Base-by-base conservation (phyloP, 192 early-diverging fungal species). In the Piromyces sp. region DNA sequence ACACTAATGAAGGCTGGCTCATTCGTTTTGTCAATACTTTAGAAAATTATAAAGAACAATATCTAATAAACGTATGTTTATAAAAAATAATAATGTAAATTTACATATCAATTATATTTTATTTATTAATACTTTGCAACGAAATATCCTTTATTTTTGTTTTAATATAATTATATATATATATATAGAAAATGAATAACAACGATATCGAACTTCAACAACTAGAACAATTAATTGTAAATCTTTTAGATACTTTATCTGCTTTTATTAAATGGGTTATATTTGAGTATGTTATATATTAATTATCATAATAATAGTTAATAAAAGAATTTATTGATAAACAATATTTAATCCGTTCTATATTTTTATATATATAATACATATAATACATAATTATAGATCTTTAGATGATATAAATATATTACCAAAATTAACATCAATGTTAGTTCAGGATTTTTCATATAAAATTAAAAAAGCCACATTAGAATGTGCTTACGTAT, bases 1-100 rank as follows among this genome's bases (percentile, higher is more conserved):
- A 82, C 11, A 86, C 85, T 30, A 89, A 91, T 82, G 87, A 88
- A 29, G 92, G 92, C 0, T 93, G 92, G 92, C 83, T 91, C 14
- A 37, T 30, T 16, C 84, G 88, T 68, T 83, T 88, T 84, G 84
- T 84, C 0, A 68, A 68, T n/a, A 68, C 51, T 9, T 17, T 68
- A 5, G 51, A 68, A 68, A 68, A n/a, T 68, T 68, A 68, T n/a
- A 68, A 68, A 68, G 22, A 68, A n/a, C 51, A 68, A 68, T 68
- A 68, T n/a, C 22, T 68, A n/a, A 68, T 68, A 1, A n/a, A 68
- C n/a, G 51, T 68, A 68, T n/a, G 6, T 14, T 14, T 38, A 38
- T 14, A 14, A 38, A 36, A 7, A 36, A 36, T 36, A 36, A 36
- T 4, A 36, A 36, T 36, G 12, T 4, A 4, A 36, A 36, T 36